Base-by-base conservation (phyloP, 495 filamentous ascomycete species). In the Aspergillus baeticus region DNA sequence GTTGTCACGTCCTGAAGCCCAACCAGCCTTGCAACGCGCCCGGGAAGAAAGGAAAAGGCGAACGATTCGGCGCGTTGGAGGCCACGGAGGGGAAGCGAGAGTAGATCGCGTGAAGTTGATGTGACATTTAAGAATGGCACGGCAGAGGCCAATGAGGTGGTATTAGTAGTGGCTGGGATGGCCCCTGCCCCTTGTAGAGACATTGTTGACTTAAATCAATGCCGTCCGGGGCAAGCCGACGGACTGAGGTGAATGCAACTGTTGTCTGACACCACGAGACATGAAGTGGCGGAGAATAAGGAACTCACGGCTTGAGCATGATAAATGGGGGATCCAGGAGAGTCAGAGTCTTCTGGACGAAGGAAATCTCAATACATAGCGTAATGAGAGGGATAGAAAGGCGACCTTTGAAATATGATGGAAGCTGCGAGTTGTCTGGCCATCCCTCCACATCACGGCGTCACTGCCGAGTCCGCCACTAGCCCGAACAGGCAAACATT, bases 11-110 rank as follows among this genome's bases (percentile, higher is more conserved):
- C 43, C 18, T 64, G 53, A 8, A 76, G 44, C 14, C 73, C 71
- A 15, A 62, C 57, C 7, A 74, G 21, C 33, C 66, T 67, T 10
- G 60, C 70, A 23, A 75, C 37, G n/a, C 69, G 67, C 47, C 61
- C 61, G n/a, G 75, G 75, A 22, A 78, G 54, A 1, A 69, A 71
- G 11, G 58, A 66, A 44, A 76, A 69, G 1, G 71, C 69, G 48
- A 75, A 72, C 5, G 65, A 62, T 48, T 76, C 73, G 20, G 65
- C 68, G 39, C 67, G 69, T 48, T 72, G 61, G 20, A 78, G 61
- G 23, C 63, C 71, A 42, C 73, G 74, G 57, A 77, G 58, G 23
- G 74, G 72, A 21, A 68, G 56, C 5, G 60, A 60, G 23, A 77
- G 54, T 17, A 76, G 51, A 22, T 72, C 66, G 54, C 67, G 71